Evolutionary conservation across 2,329 filamentous ascomycete genomes (phyloP).

Genomic region (Microsporum canis): DNA sequence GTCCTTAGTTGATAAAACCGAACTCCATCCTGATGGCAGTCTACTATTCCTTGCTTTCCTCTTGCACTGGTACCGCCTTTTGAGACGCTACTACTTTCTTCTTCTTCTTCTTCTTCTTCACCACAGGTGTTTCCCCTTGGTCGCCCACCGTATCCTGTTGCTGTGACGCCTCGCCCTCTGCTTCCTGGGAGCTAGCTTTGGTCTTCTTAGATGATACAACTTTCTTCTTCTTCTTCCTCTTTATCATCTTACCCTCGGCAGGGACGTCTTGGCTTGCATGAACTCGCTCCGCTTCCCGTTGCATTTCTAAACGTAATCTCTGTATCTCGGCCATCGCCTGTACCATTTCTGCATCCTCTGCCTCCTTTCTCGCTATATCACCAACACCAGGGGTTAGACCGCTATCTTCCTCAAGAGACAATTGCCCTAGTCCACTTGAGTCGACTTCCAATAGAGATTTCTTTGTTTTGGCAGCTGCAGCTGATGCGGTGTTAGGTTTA

Average conservation of each 20-base stretch:
- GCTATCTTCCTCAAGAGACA: conserved; percentile 53
- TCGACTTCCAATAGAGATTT: conserved; percentile 72
- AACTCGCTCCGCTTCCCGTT: conserved; percentile 38
- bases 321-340: conserved; percentile 84
- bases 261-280: conserved; percentile 37
- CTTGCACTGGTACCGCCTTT: conserved; percentile 4
- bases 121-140: background rate
- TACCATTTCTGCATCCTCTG: conserved; percentile 79
- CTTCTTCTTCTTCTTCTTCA: conserved; percentile 13
- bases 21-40: background rate
- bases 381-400: conserved; percentile 24
- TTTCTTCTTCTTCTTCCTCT: conserved; percentile 53
- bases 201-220: conserved; percentile 36
- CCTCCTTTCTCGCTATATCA: conserved; percentile 56
- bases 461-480: conserved; percentile 33
- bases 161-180: conserved; percentile 19
- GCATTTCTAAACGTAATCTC: conserved; percentile 73
- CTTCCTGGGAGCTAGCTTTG: conserved; percentile 7
- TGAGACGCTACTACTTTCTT: conserved; percentile 7
- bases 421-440: conserved; percentile 64
- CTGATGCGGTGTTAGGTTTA: conserved; percentile 36
- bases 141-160: conserved; percentile 2
- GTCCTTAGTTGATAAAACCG: background rate
- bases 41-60: background rate
- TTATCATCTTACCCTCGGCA: conserved; percentile 36